Evolutionary conservation across 208 protist genomes (phyloP), one percentile per base, ranked within the genome.

Genomic region (Zelonia costaricensis): DNA sequence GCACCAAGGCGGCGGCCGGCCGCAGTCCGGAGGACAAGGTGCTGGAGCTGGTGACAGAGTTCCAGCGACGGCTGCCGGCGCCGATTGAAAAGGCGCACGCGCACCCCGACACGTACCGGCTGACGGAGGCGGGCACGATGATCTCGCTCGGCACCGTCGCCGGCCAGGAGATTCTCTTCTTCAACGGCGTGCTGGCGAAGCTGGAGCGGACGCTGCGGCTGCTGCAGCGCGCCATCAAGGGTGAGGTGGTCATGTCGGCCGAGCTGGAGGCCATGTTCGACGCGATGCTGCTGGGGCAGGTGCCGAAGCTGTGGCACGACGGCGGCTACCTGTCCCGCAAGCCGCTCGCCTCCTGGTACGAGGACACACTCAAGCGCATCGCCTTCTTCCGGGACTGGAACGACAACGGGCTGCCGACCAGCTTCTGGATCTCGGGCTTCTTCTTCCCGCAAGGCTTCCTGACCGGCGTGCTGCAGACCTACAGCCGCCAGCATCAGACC

Each of bases 381-480:
- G 79, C 88, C 39, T 99, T 99, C 69, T 95, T 99, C 63, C 69
- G 87, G 0, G 84, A 86, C 40, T 99, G 98, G 97, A 94, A 97
- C 62, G 80, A 97, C 56, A 64, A 97, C 33, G 97, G 96, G 7
- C 52, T 80, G 27, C 98, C 97, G 30, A 68, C 68, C 20, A 90
- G 85, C 45, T 99, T 94, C 78, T 99, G 96, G 96, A 91, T 99
- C 45, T 97, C 96, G 13, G 98, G 98, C 23, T 99, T 99, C 76
- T 99, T 98, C 91, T 99, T 99, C 80, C 97, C 98, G 7, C 98
- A 97, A 57, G 94, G 94, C 28, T 97, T 97, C 62, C 79, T 97
- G 20, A 97, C 94, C 1, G 92, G 83, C 42, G 88, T 97, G 9
- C 74, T 97, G 68, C 94, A 97, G 78, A 91, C 86, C 13, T 88